Base-by-base conservation (phyloP, 2,329 filamentous ascomycete genomes). In the Rasamsonia emersonii region DNA sequence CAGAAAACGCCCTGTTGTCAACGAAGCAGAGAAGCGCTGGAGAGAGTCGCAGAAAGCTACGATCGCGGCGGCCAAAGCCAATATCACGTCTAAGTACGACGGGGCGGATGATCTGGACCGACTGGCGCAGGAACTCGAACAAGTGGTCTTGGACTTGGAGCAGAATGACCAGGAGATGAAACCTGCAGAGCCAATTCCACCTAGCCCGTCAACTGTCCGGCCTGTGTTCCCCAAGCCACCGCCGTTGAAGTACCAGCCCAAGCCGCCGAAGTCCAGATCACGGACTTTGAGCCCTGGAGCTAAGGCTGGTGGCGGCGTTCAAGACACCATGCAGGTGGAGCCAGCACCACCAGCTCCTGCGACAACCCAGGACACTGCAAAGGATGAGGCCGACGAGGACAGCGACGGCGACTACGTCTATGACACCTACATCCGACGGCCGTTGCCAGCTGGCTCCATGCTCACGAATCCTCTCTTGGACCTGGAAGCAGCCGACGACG, bases 351-450 rank as follows among this genome's bases (percentile, higher is more conserved):
- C 8, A 11, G n/a, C 18, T 23, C n/a, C 16, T 16, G 9, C 15
- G 14, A 24, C 18, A 19, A n/a, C 24, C 10, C n/a, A 32, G 10
- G 15, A 24, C 13, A 11, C 14, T 11, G 18, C 21, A 8, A 39
- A 42, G 19, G 37, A 44, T 11, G 35, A 37, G 4, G 40, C 43
- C 8, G 59, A 63, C 14, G 61, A 64, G 7, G 61, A 64, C 13
- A 60, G 61, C 13, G 66, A 67, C n/a, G 57, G 50, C 14, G 70
- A 73, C 26, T 78, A 73, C 47, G 71, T 78, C 35, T 77, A 75
- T 50, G 75, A 78, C 44, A 75, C 71, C 7, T 78, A 77, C 49
- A 58, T 77, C 24, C 70, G 73, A 2, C 59, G 67, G 11, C 57
- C 53, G n/a, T 39, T 63, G 11, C 47, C 54, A 2, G 49, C 54